These are phyloP conservation scores for Penicillium sp. DNA, from an alignment of 2,329 filamentous ascomycete genomes.

Conservation along the genomic window DNA sequence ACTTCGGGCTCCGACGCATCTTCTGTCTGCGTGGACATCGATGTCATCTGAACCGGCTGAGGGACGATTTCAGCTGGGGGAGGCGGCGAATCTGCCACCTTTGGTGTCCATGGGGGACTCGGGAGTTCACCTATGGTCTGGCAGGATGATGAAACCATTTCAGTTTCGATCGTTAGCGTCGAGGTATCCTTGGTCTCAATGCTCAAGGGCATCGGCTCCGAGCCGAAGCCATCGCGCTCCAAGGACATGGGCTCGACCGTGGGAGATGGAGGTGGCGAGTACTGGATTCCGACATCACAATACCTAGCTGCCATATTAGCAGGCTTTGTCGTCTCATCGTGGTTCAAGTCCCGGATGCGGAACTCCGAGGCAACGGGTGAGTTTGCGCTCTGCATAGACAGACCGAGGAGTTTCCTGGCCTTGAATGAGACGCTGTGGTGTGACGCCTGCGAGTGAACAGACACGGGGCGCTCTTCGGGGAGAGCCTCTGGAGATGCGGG, in stretches of 20 bases:
- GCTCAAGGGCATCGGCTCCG: background rate
- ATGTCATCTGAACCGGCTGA: slow-evolving; percentile 26
- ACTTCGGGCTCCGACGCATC: slow-evolving; percentile 13
- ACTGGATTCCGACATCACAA: slow-evolving; percentile 77
- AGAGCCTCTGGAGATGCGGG: slow-evolving; percentile 52
- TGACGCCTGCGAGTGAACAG: slow-evolving; percentile 42
- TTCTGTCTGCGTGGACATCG: slow-evolving; percentile 40
- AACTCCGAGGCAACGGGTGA: slow-evolving; percentile 31
- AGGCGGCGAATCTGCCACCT: slow-evolving; percentile 25
- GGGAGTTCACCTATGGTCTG: slow-evolving; percentile 45
- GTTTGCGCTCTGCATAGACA: slow-evolving; percentile 38
- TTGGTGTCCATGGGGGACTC: slow-evolving; percentile 39
- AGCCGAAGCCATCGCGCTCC: slow-evolving; percentile 26
- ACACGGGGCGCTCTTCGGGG: slow-evolving; percentile 47
- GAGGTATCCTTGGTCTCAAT: slow-evolving; percentile 28
- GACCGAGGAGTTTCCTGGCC: slow-evolving; percentile 49
- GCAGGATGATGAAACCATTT: slow-evolving; percentile 46
- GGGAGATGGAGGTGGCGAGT: slow-evolving; percentile 79
- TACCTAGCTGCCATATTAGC: slow-evolving; percentile 57
- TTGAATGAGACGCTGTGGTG: slow-evolving; percentile 40
- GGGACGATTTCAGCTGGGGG: slow-evolving; percentile 7
- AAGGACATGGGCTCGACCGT: slow-evolving; percentile 23
- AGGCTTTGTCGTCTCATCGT: slow-evolving; percentile 54
- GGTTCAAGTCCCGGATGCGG: slow-evolving; percentile 24
- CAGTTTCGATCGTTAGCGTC: slow-evolving; percentile 34